A percentile compares a stretch with the other conserved stretches of the same genome.
phyloP scores from a whole-genome alignment of 129 eudicot species.

The Deinandra increscens region DNA sequence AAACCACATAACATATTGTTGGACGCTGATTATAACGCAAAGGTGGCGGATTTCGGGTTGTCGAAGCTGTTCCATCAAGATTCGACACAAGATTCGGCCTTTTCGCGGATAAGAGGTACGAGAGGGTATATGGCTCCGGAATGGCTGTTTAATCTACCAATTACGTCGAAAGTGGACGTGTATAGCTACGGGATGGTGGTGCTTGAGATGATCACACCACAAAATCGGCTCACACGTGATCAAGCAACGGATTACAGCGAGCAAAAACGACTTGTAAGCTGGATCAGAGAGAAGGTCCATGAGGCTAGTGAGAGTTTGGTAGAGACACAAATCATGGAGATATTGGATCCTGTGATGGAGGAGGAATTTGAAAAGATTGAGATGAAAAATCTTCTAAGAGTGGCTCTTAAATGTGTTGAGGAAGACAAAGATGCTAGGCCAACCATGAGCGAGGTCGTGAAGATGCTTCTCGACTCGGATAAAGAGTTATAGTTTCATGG shows the following conservation, averaged over 20 bases:
- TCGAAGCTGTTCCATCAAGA: conserved; percentile 36
- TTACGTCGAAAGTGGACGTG: conserved; percentile 39
- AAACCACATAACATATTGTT: conserved; percentile 46
- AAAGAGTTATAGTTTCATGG: conserved; percentile 2
- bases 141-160: conserved; percentile 37
- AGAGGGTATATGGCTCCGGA: conserved; percentile 46
- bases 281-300: conserved; percentile 29
- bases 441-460: conserved; percentile 44
- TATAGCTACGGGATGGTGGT: conserved; percentile 40
- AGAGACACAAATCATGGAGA: conserved; percentile 6
- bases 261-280: conserved; percentile 9
- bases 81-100: background rate
- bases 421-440: conserved; percentile 44
- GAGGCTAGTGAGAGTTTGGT: background rate
- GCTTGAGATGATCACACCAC: conserved; percentile 47
- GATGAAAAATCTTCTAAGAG: conserved; percentile 10
- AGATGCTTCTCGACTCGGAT: conserved; percentile 28
- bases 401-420: conserved; percentile 40
- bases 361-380: conserved; percentile 11
- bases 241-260: background rate
- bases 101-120: conserved; percentile 32
- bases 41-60: conserved; percentile 44
- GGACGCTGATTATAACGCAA: conserved; percentile 38
- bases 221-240: conserved; percentile 16
- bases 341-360: conserved; percentile 21